A percentile compares a stretch with the other conserved stretches of the same genome.
Evolutionary conservation across 352 stramenopile species (phyloP).

Genomic region (Phytophthora cryptogea): DNA sequence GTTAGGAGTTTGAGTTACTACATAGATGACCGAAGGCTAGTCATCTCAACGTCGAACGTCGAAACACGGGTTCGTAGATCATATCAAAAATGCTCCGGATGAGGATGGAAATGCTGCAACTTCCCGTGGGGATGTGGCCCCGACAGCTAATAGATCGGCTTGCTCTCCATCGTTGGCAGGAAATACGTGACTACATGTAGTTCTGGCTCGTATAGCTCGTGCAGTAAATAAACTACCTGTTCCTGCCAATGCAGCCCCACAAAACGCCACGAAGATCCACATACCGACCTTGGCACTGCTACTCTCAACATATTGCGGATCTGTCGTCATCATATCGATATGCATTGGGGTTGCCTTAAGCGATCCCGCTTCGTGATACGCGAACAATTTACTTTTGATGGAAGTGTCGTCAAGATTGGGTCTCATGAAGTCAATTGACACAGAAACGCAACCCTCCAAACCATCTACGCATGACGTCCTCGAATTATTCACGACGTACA

Average conservation of each 20-base stretch:
- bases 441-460: slow-evolving; percentile 35
- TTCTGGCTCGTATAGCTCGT: slow-evolving; percentile 43
- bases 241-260: slow-evolving; percentile 34
- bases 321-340: slow-evolving; percentile 44
- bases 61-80: too few relatives aligned
- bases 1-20: too few relatives aligned
- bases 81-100: too few relatives aligned
- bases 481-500: slow-evolving; percentile 67
- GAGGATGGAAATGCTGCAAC: slow-evolving; percentile 9
- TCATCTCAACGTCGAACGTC: too few relatives aligned
- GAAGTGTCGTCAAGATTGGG: slow-evolving; percentile 20
- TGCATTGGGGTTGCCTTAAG: slow-evolving; percentile 52
- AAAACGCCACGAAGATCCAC: slow-evolving; percentile 70
- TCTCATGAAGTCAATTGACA: slow-evolving; percentile 52
- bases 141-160: slow-evolving; percentile 26
- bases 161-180: slow-evolving; percentile 32
- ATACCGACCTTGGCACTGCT: slow-evolving; percentile 53
- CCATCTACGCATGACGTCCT: slow-evolving; percentile 32
- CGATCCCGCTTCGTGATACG: slow-evolving; percentile 48
- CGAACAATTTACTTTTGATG: slow-evolving; percentile 58
- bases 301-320: slow-evolving; percentile 44
- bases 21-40: too few relatives aligned
- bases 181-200: slow-evolving; percentile 51
- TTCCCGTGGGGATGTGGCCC: slow-evolving; percentile 19
- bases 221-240: slow-evolving; percentile 38